These are phyloP conservation scores for Erythrobasidium hasegawianum DNA, from an alignment of 1,284 basidiomycete species.

Conservation along the genomic window DNA sequence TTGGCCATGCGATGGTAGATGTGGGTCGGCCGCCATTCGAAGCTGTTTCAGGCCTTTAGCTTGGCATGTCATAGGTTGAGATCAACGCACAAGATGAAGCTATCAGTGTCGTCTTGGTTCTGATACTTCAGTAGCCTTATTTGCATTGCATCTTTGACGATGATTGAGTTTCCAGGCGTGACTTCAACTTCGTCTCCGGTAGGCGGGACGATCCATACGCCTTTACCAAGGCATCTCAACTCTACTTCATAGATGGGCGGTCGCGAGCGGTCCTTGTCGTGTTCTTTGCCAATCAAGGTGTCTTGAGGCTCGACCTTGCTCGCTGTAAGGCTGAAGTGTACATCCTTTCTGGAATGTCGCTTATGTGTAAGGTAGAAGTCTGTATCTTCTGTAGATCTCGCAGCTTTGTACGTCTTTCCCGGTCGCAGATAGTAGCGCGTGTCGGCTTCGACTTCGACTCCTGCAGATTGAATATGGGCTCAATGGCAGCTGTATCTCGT, in stretches of 20 bases:
- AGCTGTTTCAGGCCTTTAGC: background rate
- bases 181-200: background rate
- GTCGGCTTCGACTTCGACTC: background rate
- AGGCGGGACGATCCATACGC: background rate
- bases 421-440: conserved; percentile 18
- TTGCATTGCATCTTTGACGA: conserved; percentile 12
- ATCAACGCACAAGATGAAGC: conserved; percentile 12
- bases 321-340: conserved; percentile 7
- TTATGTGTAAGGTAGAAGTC: conserved; percentile 23
- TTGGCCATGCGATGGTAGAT: conserved; percentile 15
- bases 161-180: background rate
- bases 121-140: conserved; percentile 5
- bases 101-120: conserved; percentile 1
- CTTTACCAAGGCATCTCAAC: conserved; percentile 1
- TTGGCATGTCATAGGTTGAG: background rate
- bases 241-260: conserved; percentile 1
- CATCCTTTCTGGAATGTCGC: conserved; percentile 10
- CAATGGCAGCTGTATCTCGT: background rate
- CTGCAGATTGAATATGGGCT: background rate
- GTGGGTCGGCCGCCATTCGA: conserved; percentile 21
- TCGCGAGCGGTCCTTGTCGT: background rate
- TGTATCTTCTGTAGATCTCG: conserved; percentile 3
- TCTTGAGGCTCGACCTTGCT: conserved; percentile 1
- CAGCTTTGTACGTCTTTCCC: conserved; percentile 22
- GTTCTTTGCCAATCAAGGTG: conserved; percentile 3